Conservation (phyloP, 306 rosid genomes). For the Carpinus fangiana region DNA sequence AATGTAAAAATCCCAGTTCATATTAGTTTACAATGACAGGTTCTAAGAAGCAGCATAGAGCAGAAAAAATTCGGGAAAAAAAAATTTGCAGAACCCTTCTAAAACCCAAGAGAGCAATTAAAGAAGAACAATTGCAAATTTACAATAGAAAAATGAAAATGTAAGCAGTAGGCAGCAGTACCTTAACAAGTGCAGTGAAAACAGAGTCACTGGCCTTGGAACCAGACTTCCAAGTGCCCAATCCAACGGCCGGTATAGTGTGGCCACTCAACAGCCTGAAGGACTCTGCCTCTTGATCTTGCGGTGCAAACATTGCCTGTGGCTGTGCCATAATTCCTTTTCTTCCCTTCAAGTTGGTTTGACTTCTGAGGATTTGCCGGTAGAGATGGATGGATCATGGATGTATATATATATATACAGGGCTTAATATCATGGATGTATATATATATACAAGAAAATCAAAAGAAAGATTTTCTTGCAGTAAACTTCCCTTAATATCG, state of each 20-base stretch:
- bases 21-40: neutral
- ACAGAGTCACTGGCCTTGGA: constrained; percentile 41
- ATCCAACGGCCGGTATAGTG: constrained; percentile 50
- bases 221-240: constrained; percentile 60
- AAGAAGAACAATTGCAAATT: neutral
- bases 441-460: too few relatives aligned
- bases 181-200: constrained; percentile 40
- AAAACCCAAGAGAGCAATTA: too few relatives aligned
- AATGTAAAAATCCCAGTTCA: neutral
- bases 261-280: constrained; percentile 49
- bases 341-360: constrained; percentile 1
- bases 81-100: too few relatives aligned
- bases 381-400: neutral
- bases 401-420: too few relatives aligned
- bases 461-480: neutral
- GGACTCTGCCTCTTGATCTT: constrained; percentile 38
- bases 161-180: neutral
- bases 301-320: constrained; percentile 22
- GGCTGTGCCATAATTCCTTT: constrained; percentile 27
- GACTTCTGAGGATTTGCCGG: neutral
- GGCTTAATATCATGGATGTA: too few relatives aligned
- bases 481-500: neutral
- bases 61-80: too few relatives aligned
- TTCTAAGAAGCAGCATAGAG: too few relatives aligned
- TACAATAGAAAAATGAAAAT: neutral